Evolutionary conservation across 306 rosid species (phyloP), one percentile per base, ranked within the genome.

Genomic region (Begonia masoniana): DNA sequence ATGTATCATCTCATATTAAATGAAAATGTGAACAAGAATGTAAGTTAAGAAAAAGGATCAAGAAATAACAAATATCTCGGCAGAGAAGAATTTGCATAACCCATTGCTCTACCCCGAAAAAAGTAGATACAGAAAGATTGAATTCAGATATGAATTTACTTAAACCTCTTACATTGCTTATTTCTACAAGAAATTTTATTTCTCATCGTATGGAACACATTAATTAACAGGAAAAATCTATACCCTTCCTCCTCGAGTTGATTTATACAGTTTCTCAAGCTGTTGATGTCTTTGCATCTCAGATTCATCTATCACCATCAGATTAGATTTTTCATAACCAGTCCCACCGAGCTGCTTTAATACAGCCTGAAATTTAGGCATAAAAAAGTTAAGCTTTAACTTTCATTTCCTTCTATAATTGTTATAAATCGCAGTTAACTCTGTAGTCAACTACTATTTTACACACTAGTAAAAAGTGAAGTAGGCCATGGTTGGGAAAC

Each of bases 211-310:
- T 7, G 10, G 59, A 24, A 54, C 49, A 45, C 49, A 9, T 42
- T 26, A 26, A 52, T 23, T 42, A 61, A 17, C 43, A 6, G 13
- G 10, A 14, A 15, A 24, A 24, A 41, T 59, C 41, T 52, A 4
- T 66, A 91, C 99, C 99, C 76, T 86, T 68, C 96, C 96, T 1
- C 86, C 51, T 35, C 96, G 96, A 56, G 96, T 91, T 59, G 93
- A 76, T 73, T 78, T 72, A 48, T 91, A 91, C 21, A 83, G 73
- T 71, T 71, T 91, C 65, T 83, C 94, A 15, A 91, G 82, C 31
- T 83, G 94, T 49, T 91, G 99, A 80, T 91, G 96, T 59, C 94
- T 83, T 71, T 83, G 88, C 99, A 91, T 57, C 74, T 91, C 99
- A 56, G 77, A 77, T 76, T 91, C 96, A 75, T 86, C 96, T 59